Evolutionary conservation across 2,329 filamentous ascomycete genomes (phyloP).

Genomic region (Diaporthe ampelina): DNA sequence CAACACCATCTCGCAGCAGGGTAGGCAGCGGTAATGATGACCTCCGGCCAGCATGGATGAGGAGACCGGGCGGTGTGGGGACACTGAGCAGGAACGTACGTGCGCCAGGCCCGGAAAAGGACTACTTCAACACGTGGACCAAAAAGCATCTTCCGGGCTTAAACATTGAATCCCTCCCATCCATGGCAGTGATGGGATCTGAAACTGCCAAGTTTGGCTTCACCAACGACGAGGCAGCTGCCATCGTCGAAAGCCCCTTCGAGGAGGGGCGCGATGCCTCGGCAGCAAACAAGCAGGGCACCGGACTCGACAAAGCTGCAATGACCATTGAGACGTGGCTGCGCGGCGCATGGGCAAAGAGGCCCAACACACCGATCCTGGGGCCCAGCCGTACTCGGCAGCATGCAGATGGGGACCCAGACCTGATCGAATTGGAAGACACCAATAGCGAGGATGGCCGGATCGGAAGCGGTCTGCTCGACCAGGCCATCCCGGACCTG

Average conservation of each 20-base stretch:
- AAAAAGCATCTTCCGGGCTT: constrained; percentile 86
- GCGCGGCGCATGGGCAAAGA: constrained; percentile 81
- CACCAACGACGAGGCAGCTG: constrained; percentile 52
- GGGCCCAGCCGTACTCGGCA: constrained; percentile 47
- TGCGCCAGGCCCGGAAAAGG: constrained; percentile 84
- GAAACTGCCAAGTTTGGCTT: constrained; percentile 72
- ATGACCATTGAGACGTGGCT: constrained; percentile 93
- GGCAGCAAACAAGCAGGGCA: constrained; percentile 61
- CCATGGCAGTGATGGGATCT: constrained; percentile 74
- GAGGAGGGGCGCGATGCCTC: constrained; percentile 61
- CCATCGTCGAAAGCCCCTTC: constrained; percentile 66
- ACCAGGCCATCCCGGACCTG: constrained; percentile 46
- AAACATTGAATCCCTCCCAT: constrained; percentile 76
- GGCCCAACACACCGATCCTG: constrained; percentile 65
- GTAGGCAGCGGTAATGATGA: constrained; percentile 57
- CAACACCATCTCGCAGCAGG: constrained; percentile 54
- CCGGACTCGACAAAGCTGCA: constrained; percentile 83
- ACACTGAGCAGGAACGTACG: constrained; percentile 80
- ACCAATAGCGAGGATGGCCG: constrained; percentile 69
- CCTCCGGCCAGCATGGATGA: constrained; percentile 72
- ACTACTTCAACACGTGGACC: constrained; percentile 87
- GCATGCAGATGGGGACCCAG: constrained; percentile 61
- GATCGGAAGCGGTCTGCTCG: constrained; percentile 27
- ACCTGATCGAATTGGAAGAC: constrained; percentile 81
- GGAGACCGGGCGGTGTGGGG: constrained; percentile 89